These are phyloP conservation scores for Dictyostelium capitatum DNA, from an alignment of 78 protist species.

Conservation along the genomic window DNA sequence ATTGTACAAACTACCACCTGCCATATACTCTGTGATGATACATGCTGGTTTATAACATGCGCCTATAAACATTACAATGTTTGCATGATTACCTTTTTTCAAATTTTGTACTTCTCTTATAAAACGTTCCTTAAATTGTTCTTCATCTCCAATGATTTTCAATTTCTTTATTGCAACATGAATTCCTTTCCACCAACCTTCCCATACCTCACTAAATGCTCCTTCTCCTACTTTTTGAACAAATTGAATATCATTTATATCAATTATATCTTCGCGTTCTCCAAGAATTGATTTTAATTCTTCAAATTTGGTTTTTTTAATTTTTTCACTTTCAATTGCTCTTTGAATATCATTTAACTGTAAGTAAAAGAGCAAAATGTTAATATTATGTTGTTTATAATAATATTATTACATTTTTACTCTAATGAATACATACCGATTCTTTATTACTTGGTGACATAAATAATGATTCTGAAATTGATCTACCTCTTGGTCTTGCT, in stretches of 20 bases:
- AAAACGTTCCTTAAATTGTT: conserved; percentile 66
- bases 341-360: conserved; percentile 73
- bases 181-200: conserved; percentile 77
- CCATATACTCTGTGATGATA: conserved; percentile 57
- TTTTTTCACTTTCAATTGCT: conserved; percentile 79
- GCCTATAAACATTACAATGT: conserved; percentile 78
- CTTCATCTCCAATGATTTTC: conserved; percentile 72
- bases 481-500: conserved; percentile 75
- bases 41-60: conserved; percentile 82
- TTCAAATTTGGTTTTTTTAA: conserved; percentile 54
- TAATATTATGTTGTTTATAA: not conserved
- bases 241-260: conserved; percentile 60
- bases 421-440: conserved; percentile 14
- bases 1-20: conserved; percentile 69
- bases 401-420: not conserved
- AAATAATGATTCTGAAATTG: conserved; percentile 69
- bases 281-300: conserved; percentile 38
- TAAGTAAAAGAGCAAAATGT: not conserved
- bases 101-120: conserved; percentile 62
- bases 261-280: conserved; percentile 40
- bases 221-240: conserved; percentile 77
- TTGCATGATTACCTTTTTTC: conserved; percentile 50
- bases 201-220: conserved; percentile 81
- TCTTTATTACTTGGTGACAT: conserved; percentile 41
- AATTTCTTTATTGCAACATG: conserved; percentile 72